A percentile compares a stretch with the other conserved stretches of the same genome.
These are phyloP conservation scores for Diaporthe citriasiana DNA, from an alignment of 2,329 filamentous ascomycete species.

Conservation along the genomic window DNA sequence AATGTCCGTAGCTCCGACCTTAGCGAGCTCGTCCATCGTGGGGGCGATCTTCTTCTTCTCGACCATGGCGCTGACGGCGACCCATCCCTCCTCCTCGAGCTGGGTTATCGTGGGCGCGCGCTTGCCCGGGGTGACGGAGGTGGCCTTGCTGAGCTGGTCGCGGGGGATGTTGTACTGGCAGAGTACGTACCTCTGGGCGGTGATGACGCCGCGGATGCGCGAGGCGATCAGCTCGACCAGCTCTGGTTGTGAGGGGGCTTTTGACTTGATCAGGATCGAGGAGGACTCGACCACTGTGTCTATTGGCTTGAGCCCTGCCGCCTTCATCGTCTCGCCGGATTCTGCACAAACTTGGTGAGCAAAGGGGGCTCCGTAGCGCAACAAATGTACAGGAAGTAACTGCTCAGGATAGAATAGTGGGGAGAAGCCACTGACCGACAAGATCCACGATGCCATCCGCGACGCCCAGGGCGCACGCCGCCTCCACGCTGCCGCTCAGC, in stretches of 20 bases:
- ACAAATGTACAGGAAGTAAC: background rate
- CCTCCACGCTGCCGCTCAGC: conserved; percentile 96
- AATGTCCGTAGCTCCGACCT: conserved; percentile 86
- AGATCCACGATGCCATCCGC: conserved; percentile 98
- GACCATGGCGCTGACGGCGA: conserved; percentile 95
- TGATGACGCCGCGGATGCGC: conserved; percentile 93
- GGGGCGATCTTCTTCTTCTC: conserved; percentile 87
- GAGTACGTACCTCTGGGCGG: conserved; percentile 91
- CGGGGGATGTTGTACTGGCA: conserved; percentile 97
- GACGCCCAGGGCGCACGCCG: conserved; percentile 93
- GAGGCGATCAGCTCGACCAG: conserved; percentile 88
- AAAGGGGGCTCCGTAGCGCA: background rate
- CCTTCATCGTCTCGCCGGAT: conserved; percentile 98
- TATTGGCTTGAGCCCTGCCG: conserved; percentile 92
- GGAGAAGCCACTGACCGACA: conserved; percentile 76
- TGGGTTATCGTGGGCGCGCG: conserved; percentile 92
- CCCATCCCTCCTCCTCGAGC: conserved; percentile 90
- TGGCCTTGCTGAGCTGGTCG: conserved; percentile 74
- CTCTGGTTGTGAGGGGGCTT: conserved; percentile 81
- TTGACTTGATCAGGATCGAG: conserved; percentile 93
- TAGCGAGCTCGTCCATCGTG: conserved; percentile 87
- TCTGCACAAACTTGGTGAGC: conserved; percentile 65
- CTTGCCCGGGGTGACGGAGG: conserved; percentile 90
- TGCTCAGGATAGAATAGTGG: background rate
- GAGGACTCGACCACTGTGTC: conserved; percentile 92